Percentiles rank a stretch among this genome's conserved stretches.
Conservation (phyloP, 352 stramenopile species). For the Pythium plurisporium region DNA sequence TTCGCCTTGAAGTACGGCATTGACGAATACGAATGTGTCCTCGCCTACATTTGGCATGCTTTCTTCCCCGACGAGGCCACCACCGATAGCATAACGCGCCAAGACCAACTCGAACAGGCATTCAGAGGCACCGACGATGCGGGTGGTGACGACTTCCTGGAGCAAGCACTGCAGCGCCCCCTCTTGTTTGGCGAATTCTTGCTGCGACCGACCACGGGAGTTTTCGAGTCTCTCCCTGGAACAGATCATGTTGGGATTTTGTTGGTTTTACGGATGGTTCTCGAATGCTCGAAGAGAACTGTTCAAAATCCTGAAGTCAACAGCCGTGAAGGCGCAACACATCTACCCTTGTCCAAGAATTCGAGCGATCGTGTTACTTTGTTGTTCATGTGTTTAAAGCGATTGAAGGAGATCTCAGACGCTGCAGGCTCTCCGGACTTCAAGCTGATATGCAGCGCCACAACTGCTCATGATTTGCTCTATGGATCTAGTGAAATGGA, state of each 20-base stretch:
- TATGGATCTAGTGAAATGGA: conserved; percentile 4
- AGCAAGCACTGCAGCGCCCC: conserved; percentile 56
- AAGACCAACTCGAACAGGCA: conserved; percentile 63
- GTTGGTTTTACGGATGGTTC: conserved; percentile 59
- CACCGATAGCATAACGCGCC: conserved; percentile 18
- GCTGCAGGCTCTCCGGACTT: conserved; percentile 29
- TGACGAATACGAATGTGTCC: conserved; percentile 56
- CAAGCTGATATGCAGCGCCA: conserved; percentile 50
- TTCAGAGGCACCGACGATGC: conserved; percentile 36
- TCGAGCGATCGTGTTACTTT: conserved; percentile 54
- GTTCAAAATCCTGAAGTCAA: conserved; percentile 1
- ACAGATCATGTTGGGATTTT: conserved; percentile 70
- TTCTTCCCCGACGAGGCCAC: conserved; percentile 21
- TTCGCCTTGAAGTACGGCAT: conserved; percentile 67
- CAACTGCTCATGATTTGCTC: conserved; percentile 36
- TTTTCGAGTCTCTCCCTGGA: conserved; percentile 59
- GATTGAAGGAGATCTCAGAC: conserved; percentile 48
- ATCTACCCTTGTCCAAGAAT: conserved; percentile 48
- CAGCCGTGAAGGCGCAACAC: neutral
- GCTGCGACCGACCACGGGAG: conserved; percentile 24
- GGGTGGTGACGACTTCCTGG: conserved; percentile 45
- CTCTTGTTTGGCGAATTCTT: conserved; percentile 53
- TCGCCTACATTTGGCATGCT: conserved; percentile 55
- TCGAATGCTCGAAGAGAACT: conserved; percentile 72
- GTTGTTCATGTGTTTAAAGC: conserved; percentile 78